These are phyloP conservation scores for Pilobolus umbonatus DNA, from an alignment of 192 early-diverging fungal genomes.

Conservation along the genomic window DNA sequence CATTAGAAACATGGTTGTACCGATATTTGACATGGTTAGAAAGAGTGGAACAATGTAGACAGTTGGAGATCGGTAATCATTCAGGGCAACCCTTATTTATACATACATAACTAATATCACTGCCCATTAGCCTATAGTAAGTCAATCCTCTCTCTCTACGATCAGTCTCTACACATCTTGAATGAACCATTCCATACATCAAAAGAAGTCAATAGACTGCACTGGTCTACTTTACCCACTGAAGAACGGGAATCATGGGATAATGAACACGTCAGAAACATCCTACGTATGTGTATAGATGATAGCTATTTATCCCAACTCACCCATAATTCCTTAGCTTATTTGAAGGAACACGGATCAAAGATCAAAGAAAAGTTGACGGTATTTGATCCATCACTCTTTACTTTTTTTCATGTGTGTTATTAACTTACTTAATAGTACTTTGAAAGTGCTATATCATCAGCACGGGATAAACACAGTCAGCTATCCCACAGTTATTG, in stretches of 20 bases:
- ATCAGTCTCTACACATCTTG: background rate
- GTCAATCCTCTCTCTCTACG: background rate
- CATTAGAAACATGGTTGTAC: constrained; percentile 9
- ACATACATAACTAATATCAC: no score
- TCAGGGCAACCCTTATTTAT: no score
- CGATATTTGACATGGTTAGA: constrained; percentile 16
- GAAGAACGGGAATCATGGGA: constrained; percentile 9
- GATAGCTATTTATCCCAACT: background rate
- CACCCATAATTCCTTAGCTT: background rate
- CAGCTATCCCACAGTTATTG: constrained; percentile 12
- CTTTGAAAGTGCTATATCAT: constrained; percentile 10
- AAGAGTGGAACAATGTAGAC: constrained; percentile 17
- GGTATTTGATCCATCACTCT: no score
- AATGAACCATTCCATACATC: constrained; percentile 9
- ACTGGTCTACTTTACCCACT: background rate
- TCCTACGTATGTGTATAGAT: background rate
- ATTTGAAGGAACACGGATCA: constrained; percentile 6
- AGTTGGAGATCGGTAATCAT: constrained; percentile 13
- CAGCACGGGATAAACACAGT: constrained; percentile 1
- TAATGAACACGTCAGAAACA: constrained; percentile 8
- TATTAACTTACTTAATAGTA: constrained; percentile 6
- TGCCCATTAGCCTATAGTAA: constrained; percentile 6
- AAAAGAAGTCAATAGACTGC: constrained; percentile 1
- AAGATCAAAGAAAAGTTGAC: constrained; percentile 6
- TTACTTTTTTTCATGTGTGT: no score